Percentiles rank a stretch among this genome's conserved stretches.
These are phyloP conservation scores for Baffinella frigidus DNA, from an alignment of 208 protist species.

Conservation along the genomic window DNA sequence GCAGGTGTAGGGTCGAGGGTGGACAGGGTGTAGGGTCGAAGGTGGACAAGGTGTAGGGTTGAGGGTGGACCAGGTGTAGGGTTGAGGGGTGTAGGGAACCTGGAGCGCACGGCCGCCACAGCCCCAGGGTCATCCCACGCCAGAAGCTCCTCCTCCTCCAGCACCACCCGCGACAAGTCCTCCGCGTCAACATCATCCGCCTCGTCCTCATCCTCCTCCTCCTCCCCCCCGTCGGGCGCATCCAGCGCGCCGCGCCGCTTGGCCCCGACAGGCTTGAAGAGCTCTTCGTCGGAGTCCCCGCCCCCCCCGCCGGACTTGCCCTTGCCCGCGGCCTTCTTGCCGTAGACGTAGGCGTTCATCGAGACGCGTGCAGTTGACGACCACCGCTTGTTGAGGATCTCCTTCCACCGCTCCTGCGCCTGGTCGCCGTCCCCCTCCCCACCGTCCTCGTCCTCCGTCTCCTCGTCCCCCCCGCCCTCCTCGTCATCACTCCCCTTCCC, in stretches of 20 bases:
- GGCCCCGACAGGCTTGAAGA: background rate
- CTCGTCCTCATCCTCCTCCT: conserved; percentile 41
- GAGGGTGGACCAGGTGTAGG: no score
- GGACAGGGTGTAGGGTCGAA: no score
- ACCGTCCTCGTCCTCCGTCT: conserved; percentile 74
- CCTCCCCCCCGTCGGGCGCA: background rate
- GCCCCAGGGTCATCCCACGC: background rate
- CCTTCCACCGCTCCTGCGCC: conserved; percentile 62
- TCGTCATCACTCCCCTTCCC: conserved; percentile 23
- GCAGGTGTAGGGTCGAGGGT: no score
- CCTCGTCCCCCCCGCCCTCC: conserved; percentile 54
- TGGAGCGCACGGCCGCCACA: conserved; percentile 21
- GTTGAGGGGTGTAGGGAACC: no score
- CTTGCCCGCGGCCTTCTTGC: background rate
- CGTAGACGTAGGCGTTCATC: background rate
- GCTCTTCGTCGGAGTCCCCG: conserved; percentile 71
- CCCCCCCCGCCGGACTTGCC: conserved; percentile 44
- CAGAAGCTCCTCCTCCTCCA: conserved; percentile 69
- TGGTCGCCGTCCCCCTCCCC: conserved; percentile 70
- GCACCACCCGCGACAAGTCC: conserved; percentile 29
- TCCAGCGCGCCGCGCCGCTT: background rate
- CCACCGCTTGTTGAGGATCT: background rate
- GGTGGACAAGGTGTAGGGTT: no score
- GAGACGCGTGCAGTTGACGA: background rate
- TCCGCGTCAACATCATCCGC: conserved; percentile 48